A percentile compares a stretch with the other conserved stretches of the same genome.
These are phyloP conservation scores for Monosporascus ibericus DNA, from an alignment of 2,329 filamentous ascomycete genomes.

Conservation along the genomic window DNA sequence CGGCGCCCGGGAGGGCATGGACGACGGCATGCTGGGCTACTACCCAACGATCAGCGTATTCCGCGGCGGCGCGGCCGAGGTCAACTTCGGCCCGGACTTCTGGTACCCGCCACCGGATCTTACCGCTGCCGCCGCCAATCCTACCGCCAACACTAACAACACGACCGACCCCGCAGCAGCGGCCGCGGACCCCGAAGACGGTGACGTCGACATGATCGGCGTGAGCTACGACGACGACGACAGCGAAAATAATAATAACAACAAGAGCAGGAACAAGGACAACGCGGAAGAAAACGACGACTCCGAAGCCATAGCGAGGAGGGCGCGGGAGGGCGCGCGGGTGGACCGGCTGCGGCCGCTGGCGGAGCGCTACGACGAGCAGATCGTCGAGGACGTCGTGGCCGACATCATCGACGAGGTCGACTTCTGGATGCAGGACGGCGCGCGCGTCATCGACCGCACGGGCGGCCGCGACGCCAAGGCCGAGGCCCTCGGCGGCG, in stretches of 20 bases:
- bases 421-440: slow-evolving; percentile 77
- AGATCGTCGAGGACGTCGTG: slow-evolving; percentile 89
- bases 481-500: slow-evolving; percentile 31
- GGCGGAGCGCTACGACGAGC: slow-evolving; percentile 78
- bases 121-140: slow-evolving; percentile 18
- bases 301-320: neutral
- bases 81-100: slow-evolving; percentile 91
- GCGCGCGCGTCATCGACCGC: slow-evolving; percentile 42
- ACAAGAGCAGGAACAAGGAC: neutral
- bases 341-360: slow-evolving; percentile 50
- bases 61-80: slow-evolving; percentile 81
- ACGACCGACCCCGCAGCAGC: slow-evolving; percentile 13
- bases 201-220: slow-evolving; percentile 44
- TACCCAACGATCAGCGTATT: slow-evolving; percentile 92
- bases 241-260: slow-evolving; percentile 1
- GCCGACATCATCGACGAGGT: slow-evolving; percentile 94
- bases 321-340: slow-evolving; percentile 5
- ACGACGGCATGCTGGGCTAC: slow-evolving; percentile 93
- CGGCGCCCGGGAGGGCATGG: slow-evolving; percentile 77
- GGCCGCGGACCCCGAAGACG: slow-evolving; percentile 19
- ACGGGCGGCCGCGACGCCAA: slow-evolving; percentile 37
- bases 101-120: slow-evolving; percentile 72
- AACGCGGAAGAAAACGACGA: too few relatives aligned
- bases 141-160: slow-evolving; percentile 2
- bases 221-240: slow-evolving; percentile 12